Evolutionary conservation across 441 rosid species (phyloP), one percentile per base, ranked within the genome.

Genomic region (Croton laevigatus): DNA sequence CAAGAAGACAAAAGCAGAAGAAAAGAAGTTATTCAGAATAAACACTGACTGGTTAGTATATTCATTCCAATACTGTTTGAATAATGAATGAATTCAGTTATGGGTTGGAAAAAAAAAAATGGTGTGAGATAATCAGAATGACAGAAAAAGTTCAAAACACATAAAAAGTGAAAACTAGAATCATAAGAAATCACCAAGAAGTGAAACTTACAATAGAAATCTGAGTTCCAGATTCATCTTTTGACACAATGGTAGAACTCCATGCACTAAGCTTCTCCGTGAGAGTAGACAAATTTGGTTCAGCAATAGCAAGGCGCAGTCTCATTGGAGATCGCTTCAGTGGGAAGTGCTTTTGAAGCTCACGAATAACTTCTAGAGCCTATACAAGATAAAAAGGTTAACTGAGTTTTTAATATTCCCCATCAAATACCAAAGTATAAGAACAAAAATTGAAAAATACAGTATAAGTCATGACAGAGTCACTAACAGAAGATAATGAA

Each of bases 251-350:
- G 66, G 53, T 81, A 62, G 88, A 84, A 52, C 81, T 82, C 96
- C 98, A 92, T 53, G 71, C 70, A 69, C 81, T 81, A 8, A 93
- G 80, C 77, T 88, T 88, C 73, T 86, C 96, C 65, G 83, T 49
- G 27, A 93, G 89, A 60, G 87, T 66, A 20, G 87, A 54, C 45
- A 78, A 73, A 73, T 78, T 84, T 23, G 80, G 81, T 45, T 76
- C 79, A 32, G 91, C 78, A 62, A 88, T 76, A 53, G 80, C 80
- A 72, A 95, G 88, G 55, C 90, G 86, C 38, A 93, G 75, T 76
- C 95, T 86, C 98, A 95, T 95, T 3, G 99, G 97, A 73, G 99
- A 88, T 46, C 99, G 82, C 74, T 87, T 91, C 57, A 95, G 83
- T 1, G 99, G 99, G 71, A 84, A 95, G 22, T 91, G 93, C 83